Evolutionary conservation across 1,284 basidiomycete species (phyloP).

Genomic region (Austroboletus niveus): DNA sequence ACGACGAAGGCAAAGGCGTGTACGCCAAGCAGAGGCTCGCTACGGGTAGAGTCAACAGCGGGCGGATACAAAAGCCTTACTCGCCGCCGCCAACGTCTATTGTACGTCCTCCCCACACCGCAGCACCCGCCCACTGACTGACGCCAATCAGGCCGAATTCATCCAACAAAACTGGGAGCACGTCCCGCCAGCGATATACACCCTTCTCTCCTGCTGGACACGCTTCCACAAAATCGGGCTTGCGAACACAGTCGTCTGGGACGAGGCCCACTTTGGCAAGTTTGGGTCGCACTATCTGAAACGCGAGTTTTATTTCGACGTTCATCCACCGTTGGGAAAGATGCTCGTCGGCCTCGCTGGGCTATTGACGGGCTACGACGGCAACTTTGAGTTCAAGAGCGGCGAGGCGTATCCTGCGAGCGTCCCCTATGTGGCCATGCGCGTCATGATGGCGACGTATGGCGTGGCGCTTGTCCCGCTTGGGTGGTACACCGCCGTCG

Average conservation of each 20-base stretch:
- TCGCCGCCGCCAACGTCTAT: constrained; percentile 69
- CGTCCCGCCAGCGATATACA: constrained; percentile 84
- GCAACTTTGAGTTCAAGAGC: constrained; percentile 92
- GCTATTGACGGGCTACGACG: constrained; percentile 88
- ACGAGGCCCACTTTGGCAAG: constrained; percentile 99
- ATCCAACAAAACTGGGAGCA: constrained; percentile 81
- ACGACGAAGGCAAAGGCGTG: constrained; percentile 74
- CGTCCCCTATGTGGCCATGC: constrained; percentile 93
- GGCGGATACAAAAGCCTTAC: constrained; percentile 56
- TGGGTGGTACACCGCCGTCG: constrained; percentile 96
- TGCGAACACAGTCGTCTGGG: constrained; percentile 90
- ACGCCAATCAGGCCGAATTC: constrained; percentile 61
- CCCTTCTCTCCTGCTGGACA: constrained; percentile 90
- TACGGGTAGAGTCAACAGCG: constrained; percentile 52
- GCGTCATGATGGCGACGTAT: constrained; percentile 91
- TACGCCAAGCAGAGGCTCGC: constrained; percentile 60
- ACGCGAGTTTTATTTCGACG: constrained; percentile 94
- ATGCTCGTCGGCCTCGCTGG: constrained; percentile 97
- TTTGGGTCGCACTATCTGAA: constrained; percentile 97
- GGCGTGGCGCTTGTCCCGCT: constrained; percentile 95
- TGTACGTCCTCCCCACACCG: constrained; percentile 42
- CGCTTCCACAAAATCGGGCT: constrained; percentile 94
- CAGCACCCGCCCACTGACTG: constrained; percentile 5
- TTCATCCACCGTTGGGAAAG: constrained; percentile 98
- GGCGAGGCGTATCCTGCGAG: constrained; percentile 81